Evolutionary conservation across 2,329 filamentous ascomycete species (phyloP).

Genomic region (Leptosphaerulina australis): DNA sequence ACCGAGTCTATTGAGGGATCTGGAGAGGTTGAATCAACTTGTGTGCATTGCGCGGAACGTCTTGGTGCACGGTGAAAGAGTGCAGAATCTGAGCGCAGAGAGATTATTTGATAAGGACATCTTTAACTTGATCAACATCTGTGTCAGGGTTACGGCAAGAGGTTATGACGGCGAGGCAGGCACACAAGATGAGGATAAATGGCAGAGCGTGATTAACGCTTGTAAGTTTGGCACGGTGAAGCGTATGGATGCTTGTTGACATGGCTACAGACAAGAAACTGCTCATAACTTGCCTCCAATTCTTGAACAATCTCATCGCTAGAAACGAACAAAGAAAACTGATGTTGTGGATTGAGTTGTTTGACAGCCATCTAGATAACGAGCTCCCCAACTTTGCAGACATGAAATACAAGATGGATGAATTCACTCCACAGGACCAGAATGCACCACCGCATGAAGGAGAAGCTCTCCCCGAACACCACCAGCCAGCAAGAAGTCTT

Average conservation of each 20-base stretch:
- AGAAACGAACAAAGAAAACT: conserved; percentile 69
- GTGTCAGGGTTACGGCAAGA: conserved; percentile 67
- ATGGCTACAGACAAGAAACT: conserved; percentile 60
- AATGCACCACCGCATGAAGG: conserved; percentile 19
- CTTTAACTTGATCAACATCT: conserved; percentile 66
- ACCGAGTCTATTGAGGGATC: conserved; percentile 63
- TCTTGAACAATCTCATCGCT: conserved; percentile 69
- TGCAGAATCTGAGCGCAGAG: conserved; percentile 67
- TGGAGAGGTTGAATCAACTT: conserved; percentile 67
- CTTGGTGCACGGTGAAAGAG: conserved; percentile 64
- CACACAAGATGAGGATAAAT: conserved; percentile 66
- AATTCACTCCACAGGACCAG: conserved; percentile 33
- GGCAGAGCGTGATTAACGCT: conserved; percentile 68
- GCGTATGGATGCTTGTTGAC: conserved; percentile 10
- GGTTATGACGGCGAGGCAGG: conserved; percentile 69
- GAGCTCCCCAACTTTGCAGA: conserved; percentile 46
- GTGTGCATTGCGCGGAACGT: conserved; percentile 67
- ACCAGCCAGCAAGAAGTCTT: conserved; percentile 31
- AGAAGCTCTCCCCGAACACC: conserved; percentile 7
- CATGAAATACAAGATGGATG: conserved; percentile 47
- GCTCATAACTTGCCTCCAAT: conserved; percentile 69
- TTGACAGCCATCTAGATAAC: conserved; percentile 60
- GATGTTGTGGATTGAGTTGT: conserved; percentile 69
- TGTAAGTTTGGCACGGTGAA: conserved; percentile 41
- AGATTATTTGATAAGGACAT: conserved; percentile 66